phyloP scores from a whole-genome alignment of 768 basidiomycete genomes.

The Amanita exitialis region DNA sequence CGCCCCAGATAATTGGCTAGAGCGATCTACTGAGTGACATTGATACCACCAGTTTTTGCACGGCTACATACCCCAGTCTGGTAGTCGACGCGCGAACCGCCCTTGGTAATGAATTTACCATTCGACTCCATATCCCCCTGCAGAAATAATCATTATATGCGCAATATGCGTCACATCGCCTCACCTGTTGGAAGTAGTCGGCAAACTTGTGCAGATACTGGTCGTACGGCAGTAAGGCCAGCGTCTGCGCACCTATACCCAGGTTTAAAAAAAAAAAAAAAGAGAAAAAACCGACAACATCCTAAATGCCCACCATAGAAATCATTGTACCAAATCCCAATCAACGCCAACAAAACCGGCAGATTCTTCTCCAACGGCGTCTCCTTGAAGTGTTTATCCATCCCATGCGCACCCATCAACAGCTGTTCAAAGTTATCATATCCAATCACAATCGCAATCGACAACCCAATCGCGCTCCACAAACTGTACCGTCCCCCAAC shows the following conservation, averaged over 20 bases:
- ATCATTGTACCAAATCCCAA: constrained; percentile 99
- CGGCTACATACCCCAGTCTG: constrained; percentile 78
- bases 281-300: background rate
- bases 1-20: constrained; percentile 98
- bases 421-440: constrained; percentile 90
- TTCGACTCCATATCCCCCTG: constrained; percentile 99
- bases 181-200: constrained; percentile 97
- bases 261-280: too few species aligned
- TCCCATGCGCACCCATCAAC: constrained; percentile 87
- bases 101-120: constrained; percentile 94
- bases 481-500: constrained; percentile 97
- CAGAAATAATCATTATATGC: background rate
- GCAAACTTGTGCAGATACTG: constrained; percentile 99
- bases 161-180: background rate
- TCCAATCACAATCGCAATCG: constrained; percentile 88
- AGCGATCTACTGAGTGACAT: background rate
- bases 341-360: constrained; percentile 80
- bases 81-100: constrained; percentile 86
- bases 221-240: constrained; percentile 93
- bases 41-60: constrained; percentile 6
- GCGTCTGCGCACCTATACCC: constrained; percentile 74
- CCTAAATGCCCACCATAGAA: constrained; percentile 57
- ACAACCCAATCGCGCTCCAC: constrained; percentile 96
- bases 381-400: constrained; percentile 95
- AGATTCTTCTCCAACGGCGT: constrained; percentile 84